Conservation (phyloP, 2,329 filamentous ascomycete genomes). For the Aspergillus sp. region DNA sequence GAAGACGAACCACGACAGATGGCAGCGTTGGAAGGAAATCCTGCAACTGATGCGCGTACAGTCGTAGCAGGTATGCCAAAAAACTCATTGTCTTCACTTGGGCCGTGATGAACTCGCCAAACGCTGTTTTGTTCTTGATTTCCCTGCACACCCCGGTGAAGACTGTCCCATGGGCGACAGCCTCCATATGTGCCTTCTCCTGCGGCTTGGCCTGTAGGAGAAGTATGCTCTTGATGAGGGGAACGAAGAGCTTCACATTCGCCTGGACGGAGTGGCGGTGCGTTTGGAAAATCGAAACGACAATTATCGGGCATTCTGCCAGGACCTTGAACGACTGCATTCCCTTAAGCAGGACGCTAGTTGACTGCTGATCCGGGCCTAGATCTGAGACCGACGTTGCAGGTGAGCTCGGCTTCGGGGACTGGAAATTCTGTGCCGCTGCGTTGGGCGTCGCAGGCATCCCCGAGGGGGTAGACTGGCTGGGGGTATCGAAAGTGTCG, state of each 20-base stretch:
- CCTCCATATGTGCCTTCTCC: conserved; percentile 81
- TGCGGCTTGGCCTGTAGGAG: conserved; percentile 86
- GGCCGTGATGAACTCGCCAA: conserved; percentile 94
- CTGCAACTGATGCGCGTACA: conserved; percentile 74
- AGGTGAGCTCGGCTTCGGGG: conserved; percentile 81
- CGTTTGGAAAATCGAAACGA: conserved; percentile 94
- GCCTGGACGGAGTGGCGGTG: conserved; percentile 69
- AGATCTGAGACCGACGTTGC: conserved; percentile 72
- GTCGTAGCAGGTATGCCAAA: conserved; percentile 78
- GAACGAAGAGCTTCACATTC: conserved; percentile 88
- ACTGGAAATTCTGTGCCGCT: conserved; percentile 62
- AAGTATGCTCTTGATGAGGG: conserved; percentile 83
- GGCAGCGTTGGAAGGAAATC: conserved; percentile 83
- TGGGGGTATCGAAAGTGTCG: conserved; percentile 81
- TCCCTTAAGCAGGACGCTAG: conserved; percentile 72
- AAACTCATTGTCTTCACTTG: conserved; percentile 99
- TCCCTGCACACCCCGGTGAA: conserved; percentile 89
- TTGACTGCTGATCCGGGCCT: conserved; percentile 71
- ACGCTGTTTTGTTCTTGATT: conserved; percentile 87
- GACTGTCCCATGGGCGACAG: conserved; percentile 65
- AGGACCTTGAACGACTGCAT: conserved; percentile 99
- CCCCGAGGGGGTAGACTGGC: conserved; percentile 43
- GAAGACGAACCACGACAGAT: conserved; percentile 76
- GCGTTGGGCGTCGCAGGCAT: conserved; percentile 45
- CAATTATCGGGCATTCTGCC: conserved; percentile 95